Evolutionary conservation across 2,329 filamentous ascomycete species (phyloP), one percentile per base, ranked within the genome.

Genomic region (Trichoderma lentiforme): DNA sequence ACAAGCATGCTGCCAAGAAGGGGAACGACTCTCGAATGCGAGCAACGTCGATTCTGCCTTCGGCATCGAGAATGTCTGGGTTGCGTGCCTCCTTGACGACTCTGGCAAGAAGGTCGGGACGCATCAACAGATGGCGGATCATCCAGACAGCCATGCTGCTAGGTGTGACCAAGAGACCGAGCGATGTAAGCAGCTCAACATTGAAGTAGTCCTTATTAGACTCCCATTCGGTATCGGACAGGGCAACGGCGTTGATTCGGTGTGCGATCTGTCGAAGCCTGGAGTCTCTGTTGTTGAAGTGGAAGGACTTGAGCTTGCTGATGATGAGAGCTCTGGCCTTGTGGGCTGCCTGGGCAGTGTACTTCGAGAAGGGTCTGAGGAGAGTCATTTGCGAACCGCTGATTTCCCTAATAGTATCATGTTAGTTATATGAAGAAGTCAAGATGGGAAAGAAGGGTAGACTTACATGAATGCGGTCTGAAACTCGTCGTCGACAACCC

Each of bases 61-160:
- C 3, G 57, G 66, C 14, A 61, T 71, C 8, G 73, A 58, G 14
- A 56, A 36, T 32, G 15, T 32, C 53, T 15, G 78, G 73, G 8
- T 61, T 53, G 4, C 77, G 73, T 1, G 77, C 77, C 64, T 80
- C 77, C 4, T 71, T 65, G 1, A 76, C 71, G 9, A 80, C 73
- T n/a, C 73, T 58, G 15, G 68, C 70, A 9, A 77, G 69, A 24
- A 79, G 71, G 8, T 71, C 73, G 4, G 73, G 72, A 0, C 74
- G 60, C 21, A 76, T 71, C 11, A 80, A 56, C 3, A 80, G 74
- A 30, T 80, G 76, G 14, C 79, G 76, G 32, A 77, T 72, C 6
- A 80, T 74, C 79, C 79, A 80, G 28, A 78, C 77, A 8, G 76
- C 73, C 11, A 80, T 75, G 0, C 78, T 79, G 70, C 78, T 80